Evolutionary conservation across 495 filamentous ascomycete genomes (phyloP), one percentile per base, ranked within the genome.

Genomic region (Baudoinia panamericana): DNA sequence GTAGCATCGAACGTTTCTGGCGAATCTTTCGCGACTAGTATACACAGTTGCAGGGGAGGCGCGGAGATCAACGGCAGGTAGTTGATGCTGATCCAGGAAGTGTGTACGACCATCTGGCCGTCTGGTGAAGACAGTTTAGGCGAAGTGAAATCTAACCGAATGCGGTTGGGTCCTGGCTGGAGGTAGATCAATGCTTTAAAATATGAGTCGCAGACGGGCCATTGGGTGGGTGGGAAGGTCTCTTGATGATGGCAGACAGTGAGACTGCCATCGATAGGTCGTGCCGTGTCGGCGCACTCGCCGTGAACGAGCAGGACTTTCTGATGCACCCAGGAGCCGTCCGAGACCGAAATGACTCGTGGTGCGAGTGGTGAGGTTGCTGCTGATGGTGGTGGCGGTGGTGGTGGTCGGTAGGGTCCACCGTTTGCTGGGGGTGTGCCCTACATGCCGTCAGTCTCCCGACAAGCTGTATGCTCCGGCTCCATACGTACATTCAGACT

Each of bases 111-210:
- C 43, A 78, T 75, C 19, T 80, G 74, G 10, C 71, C 63, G 45
- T 70, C 80, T 54, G 70, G 75, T 28, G 81, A 70, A 10, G 77
- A 76, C 19, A 86, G 66, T 55, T 85, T 88, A 12, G 86, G 78
- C 4, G 79, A 86, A 16, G 69, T 68, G 52, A 92, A 95, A 51
- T 93, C 87, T 46, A 94, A 78, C 5, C 83, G 76, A 21, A 95
- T 50, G 39, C 72, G 74, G 61, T 95, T 95, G 30, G 82, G 80
- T 17, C 87, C 87, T 0, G 87, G 84, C 43, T 75, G 69, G n/a
- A 95, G 70, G 56, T 93, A 82, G 9, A 93, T 69, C 24, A 93
- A 67, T 6, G 80, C 80, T 63, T 94, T 95, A 65, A 93, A 95
- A 57, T 82, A 75, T 2, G 82, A 90, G 27, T 82, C 75, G 53